phyloP scores from a whole-genome alignment of 495 filamentous ascomycete genomes.

The Lindgomyces ingoldianus region DNA sequence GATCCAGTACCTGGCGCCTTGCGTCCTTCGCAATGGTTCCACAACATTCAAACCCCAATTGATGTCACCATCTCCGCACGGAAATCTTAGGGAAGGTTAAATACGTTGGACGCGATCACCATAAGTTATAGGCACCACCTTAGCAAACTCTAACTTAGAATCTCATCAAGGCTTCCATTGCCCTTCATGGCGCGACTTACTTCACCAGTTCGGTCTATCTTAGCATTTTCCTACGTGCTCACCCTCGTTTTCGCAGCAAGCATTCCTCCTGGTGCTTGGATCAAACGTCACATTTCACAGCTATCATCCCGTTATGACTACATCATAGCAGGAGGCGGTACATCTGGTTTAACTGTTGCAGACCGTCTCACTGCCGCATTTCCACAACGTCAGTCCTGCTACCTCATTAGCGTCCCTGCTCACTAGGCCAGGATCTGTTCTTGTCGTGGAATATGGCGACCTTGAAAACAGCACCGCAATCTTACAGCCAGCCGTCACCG shows the following conservation, averaged over 20 bases:
- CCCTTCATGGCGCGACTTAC: too few species aligned
- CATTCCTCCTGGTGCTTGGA: not conserved
- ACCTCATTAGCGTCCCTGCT: too few species aligned
- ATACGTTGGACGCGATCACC: too few species aligned
- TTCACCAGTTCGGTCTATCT: not conserved
- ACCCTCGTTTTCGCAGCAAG: not conserved
- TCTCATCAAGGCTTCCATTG: too few species aligned
- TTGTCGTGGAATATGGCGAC: constrained; percentile 19
- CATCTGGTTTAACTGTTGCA: constrained; percentile 36
- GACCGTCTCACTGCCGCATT: constrained; percentile 30
- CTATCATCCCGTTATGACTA: constrained; percentile 19
- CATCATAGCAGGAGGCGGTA: constrained; percentile 38
- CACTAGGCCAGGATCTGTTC: too few species aligned
- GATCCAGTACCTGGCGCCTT: too few species aligned
- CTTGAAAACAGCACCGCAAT: constrained; percentile 17
- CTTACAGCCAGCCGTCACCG: constrained; percentile 5
- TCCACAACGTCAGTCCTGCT: constrained; percentile 1
- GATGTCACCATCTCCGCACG: too few species aligned
- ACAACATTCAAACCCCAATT: too few species aligned
- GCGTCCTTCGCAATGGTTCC: too few species aligned
- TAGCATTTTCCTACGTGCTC: not conserved
- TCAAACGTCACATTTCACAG: constrained; percentile 9
- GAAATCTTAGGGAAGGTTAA: too few species aligned
- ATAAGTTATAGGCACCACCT: too few species aligned
- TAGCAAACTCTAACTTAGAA: too few species aligned